Evolutionary conservation across 179 eudicot species (phyloP), one percentile per base, ranked within the genome.

Genomic region (Spergularia azorica): DNA sequence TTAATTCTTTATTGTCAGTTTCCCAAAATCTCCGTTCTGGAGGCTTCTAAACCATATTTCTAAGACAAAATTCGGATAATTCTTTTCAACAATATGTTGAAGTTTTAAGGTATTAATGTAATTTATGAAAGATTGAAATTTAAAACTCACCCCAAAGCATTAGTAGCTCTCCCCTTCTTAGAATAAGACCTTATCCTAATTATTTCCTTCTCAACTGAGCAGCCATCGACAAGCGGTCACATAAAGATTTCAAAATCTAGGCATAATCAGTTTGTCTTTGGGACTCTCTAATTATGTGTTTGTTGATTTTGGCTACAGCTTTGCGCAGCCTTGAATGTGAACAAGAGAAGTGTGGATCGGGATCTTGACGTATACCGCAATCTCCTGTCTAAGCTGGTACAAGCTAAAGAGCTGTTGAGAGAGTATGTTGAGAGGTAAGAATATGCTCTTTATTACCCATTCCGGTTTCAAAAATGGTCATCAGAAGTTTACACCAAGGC

Each of bases 351-450:
- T 76, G 97, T 95, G 68, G 99, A 95, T 77, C 84, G 98, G 14
- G 99, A 95, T 79, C 96, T 95, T 82, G 99, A 95, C 77, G 98
- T 95, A 17, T 93, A 95, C 80, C 97, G 97, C 74, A 90, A 89
- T 80, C 88, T 95, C 63, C 91, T 95, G 43, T 86, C 97, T 6
- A 93, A 93, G 84, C 90, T 91, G 63, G 97, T 95, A 77, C 99
- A 95, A 83, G 95, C 99, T 14, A 95, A 95, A 73, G 99, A 95
- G 83, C 90, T 95, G 58, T 67, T 93, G 73, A 91, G 85, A 81
- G 97, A 95, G 80, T 95, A 95, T 79, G 95, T 93, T 26, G 96
- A 81, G 38, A 93, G 99, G 99, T 95, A 73, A 77, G 75, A 67
- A 62, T n/a, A 26, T 26, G 32, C 2, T 2, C 32, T 26, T 26